Evolutionary conservation across 345 rosid species (phyloP).

Genomic region (Anastatica hierochuntica): DNA sequence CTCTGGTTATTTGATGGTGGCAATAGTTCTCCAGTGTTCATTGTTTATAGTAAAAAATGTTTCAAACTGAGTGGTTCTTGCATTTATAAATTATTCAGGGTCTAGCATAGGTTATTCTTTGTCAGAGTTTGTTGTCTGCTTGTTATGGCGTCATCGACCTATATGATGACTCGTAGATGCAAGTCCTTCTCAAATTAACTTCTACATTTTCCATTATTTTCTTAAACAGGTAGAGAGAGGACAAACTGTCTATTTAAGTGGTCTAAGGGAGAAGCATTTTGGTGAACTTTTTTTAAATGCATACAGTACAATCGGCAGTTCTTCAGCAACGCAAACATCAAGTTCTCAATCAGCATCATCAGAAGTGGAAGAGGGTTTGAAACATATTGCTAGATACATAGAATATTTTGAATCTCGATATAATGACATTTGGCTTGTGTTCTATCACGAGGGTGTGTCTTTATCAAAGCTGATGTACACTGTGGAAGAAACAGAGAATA

Average conservation of each 20-base stretch:
- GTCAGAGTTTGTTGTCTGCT: slow-evolving; percentile 1
- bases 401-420: slow-evolving; percentile 89
- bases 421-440: slow-evolving; percentile 91
- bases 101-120: background rate
- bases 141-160: background rate
- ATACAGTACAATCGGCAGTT: slow-evolving; percentile 38
- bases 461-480: slow-evolving; percentile 79
- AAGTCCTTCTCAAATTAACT: background rate
- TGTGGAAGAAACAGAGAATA: slow-evolving; percentile 45
- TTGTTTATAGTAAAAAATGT: background rate
- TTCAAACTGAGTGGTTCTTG: slow-evolving; percentile 6
- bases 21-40: slow-evolving; percentile 1
- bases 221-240: slow-evolving; percentile 85
- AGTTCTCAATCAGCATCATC: slow-evolving; percentile 29
- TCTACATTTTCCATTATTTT: slow-evolving; percentile 1
- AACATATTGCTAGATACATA: slow-evolving; percentile 82
- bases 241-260: slow-evolving; percentile 66
- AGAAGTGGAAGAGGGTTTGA: slow-evolving; percentile 60
- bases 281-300: slow-evolving; percentile 83
- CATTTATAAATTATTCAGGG: background rate
- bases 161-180: slow-evolving; percentile 10
- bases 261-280: slow-evolving; percentile 86
- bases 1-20: slow-evolving; percentile 1
- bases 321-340: slow-evolving; percentile 25
- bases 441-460: slow-evolving; percentile 75